A percentile compares a stretch with the other conserved stretches of the same genome.
Conservation (phyloP, 139 green algal genomes). For the Micromonas commoda region DNA sequence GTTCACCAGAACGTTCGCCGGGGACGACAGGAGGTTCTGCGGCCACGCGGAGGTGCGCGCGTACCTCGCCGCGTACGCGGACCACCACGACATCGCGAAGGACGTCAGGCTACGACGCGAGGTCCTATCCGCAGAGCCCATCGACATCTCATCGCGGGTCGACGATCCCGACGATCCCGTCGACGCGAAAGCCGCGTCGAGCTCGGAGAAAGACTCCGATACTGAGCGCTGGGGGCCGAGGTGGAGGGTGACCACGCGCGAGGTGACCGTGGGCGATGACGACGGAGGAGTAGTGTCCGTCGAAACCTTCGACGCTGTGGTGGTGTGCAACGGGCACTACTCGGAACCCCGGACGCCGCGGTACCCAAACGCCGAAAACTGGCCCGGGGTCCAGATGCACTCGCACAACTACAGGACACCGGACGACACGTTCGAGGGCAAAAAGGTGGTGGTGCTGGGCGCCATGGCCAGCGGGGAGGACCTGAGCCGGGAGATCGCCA, state of each 20-base stretch:
- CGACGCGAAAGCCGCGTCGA: too few species aligned
- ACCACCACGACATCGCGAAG: background rate
- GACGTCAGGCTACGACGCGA: background rate
- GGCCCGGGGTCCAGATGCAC: slow-evolving; percentile 63
- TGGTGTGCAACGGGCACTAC: slow-evolving; percentile 80
- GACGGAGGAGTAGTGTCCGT: background rate
- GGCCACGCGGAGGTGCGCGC: slow-evolving; percentile 50
- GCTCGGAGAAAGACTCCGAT: too few species aligned
- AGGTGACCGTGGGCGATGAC: background rate
- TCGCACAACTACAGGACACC: slow-evolving; percentile 55
- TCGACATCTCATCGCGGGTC: background rate
- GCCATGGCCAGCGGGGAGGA: slow-evolving; percentile 52
- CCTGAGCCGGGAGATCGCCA: slow-evolving; percentile 53
- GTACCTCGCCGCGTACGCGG: slow-evolving; percentile 56
- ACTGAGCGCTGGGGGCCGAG: background rate
- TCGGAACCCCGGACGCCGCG: slow-evolving; percentile 42
- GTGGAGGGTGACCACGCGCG: background rate
- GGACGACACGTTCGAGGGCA: slow-evolving; percentile 44
- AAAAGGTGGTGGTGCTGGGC: slow-evolving; percentile 23
- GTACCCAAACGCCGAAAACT: background rate
- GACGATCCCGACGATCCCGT: too few species aligned
- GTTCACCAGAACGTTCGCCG: slow-evolving; percentile 42
- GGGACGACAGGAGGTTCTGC: slow-evolving; percentile 47
- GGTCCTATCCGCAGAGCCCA: background rate
- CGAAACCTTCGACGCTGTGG: slow-evolving; percentile 67